Evolutionary conservation across 768 basidiomycete species (phyloP).

Genomic region (Brasilioporus rufonigricans): DNA sequence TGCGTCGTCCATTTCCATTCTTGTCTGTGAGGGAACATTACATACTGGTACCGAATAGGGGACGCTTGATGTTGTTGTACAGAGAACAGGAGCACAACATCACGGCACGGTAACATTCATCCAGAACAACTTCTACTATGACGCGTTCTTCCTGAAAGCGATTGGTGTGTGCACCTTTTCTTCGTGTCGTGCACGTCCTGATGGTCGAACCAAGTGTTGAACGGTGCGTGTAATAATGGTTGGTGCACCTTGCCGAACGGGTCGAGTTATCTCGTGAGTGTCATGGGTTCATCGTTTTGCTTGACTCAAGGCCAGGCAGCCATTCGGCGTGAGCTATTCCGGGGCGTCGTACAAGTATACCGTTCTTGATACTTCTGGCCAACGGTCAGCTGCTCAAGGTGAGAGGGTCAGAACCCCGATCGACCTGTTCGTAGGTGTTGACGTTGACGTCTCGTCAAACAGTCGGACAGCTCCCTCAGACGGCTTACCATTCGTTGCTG

Average conservation of each 20-base stretch:
- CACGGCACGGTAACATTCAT: constrained; percentile 71
- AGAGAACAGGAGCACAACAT: constrained; percentile 69
- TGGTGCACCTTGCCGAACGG: constrained; percentile 66
- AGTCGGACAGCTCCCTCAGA: constrained; percentile 93
- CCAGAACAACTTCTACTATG: constrained; percentile 97
- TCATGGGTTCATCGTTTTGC: not conserved
- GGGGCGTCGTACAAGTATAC: constrained; percentile 98
- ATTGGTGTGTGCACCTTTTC: constrained; percentile 56
- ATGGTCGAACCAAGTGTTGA: constrained; percentile 58
- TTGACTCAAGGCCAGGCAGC: constrained; percentile 43
- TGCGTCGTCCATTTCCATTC: constrained; percentile 38
- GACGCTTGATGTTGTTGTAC: constrained; percentile 87
- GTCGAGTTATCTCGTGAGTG: constrained; percentile 73
- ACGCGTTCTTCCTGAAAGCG: constrained; percentile 98
- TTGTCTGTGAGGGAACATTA: not conserved
- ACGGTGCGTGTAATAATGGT: constrained; percentile 87
- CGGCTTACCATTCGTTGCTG: constrained; percentile 85
- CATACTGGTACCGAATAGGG: constrained; percentile 52
- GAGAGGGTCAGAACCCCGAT: constrained; percentile 6
- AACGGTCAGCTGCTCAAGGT: constrained; percentile 89
- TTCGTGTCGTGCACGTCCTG: not conserved
- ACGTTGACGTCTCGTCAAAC: constrained; percentile 8
- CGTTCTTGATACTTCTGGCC: constrained; percentile 86
- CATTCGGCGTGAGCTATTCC: constrained; percentile 91
- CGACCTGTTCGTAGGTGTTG: not conserved